Base-by-base conservation (phyloP, 2,329 filamentous ascomycete species). In the Diplodia mutila region DNA sequence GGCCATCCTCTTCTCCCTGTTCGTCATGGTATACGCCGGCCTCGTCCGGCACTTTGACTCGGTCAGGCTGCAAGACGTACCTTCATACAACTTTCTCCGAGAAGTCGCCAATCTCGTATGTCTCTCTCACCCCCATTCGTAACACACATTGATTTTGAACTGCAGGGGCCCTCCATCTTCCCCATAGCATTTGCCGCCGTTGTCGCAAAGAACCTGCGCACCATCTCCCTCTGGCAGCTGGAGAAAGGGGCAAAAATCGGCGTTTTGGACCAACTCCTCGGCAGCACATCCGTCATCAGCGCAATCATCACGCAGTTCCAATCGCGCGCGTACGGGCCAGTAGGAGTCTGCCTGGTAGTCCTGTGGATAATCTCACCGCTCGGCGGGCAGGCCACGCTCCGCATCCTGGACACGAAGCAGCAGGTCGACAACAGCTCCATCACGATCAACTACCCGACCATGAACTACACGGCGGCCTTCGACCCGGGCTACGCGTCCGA, bases 181-280 rank as follows among this genome's bases (percentile, higher is more conserved):
- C 69, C 70, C 21, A 71, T 71, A 42, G 55, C 69, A 12, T 69
- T 71, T 51, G 69, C 69, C 11, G 67, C 69, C 12, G 68, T 70
- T 23, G 63, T 71, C 18, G 69, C 69, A 4, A 68, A 69, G 21
- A 63, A 68, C n/a, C 65, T 70, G 57, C 69, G 68, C 37, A 59
- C 69, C 4, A 55, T 70, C 18, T 67, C 69, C 4, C 68, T 64
- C 14, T 71, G 70, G 70, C 61, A 68, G 21, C 68, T 71, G 4
- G 70, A 69, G 27, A 59, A 67, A 16, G 70, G 70, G 21, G 66
- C 70, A 29, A 34, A 67, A 16, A 67, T 71, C 59, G 67, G 68
- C 32, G 48, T 70, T 3, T 61, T 71, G 5, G 69, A 71, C 29
- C 70, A 70, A 23, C 63, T 71, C 11, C 59, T 70, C 9, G 70